A percentile compares a stretch with the other conserved stretches of the same genome.
These are phyloP conservation scores for Pyrrhoderma noxium DNA, from an alignment of 1,284 basidiomycete species.

Conservation along the genomic window DNA sequence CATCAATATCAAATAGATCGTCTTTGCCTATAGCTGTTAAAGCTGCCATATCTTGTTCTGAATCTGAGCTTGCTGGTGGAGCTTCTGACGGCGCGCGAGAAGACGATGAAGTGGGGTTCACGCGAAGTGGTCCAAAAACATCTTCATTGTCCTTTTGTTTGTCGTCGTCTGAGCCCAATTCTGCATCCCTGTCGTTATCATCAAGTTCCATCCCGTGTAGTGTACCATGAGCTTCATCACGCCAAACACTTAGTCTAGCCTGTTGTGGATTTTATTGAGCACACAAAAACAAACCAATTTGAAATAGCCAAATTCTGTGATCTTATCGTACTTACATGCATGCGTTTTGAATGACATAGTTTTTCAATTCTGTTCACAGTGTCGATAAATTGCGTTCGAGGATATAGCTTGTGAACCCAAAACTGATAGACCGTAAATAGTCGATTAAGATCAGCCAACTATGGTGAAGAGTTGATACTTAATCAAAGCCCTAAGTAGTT, in stretches of 20 bases:
- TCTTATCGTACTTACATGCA: conserved; percentile 54
- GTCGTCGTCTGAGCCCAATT: conserved; percentile 19
- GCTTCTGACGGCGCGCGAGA: conserved; percentile 16
- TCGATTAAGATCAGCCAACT: conserved; percentile 72
- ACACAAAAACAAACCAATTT: conserved; percentile 6
- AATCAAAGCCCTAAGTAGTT: no score
- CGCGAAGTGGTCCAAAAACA: conserved; percentile 24
- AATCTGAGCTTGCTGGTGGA: conserved; percentile 40
- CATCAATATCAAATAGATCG: conserved; percentile 51
- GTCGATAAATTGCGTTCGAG: conserved; percentile 78
- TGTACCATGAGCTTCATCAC: conserved; percentile 58
- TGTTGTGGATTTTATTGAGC: conserved; percentile 24
- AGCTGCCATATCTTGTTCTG: conserved; percentile 23
- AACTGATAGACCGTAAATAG: conserved; percentile 81
- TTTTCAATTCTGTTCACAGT: conserved; percentile 79
- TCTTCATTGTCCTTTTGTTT: conserved; percentile 21
- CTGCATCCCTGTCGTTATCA: conserved; percentile 25
- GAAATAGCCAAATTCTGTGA: no score
- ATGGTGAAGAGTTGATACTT: conserved; percentile 12
- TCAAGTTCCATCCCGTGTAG: conserved; percentile 32
- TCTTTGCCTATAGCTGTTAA: conserved; percentile 26
- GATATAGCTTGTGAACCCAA: conserved; percentile 88
- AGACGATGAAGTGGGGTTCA: conserved; percentile 20
- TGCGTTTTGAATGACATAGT: conserved; percentile 73
- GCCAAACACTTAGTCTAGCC: conserved; percentile 68